Conservation (phyloP, 2,329 filamentous ascomycete genomes). For the Neodidymelliopsis sp. region DNA sequence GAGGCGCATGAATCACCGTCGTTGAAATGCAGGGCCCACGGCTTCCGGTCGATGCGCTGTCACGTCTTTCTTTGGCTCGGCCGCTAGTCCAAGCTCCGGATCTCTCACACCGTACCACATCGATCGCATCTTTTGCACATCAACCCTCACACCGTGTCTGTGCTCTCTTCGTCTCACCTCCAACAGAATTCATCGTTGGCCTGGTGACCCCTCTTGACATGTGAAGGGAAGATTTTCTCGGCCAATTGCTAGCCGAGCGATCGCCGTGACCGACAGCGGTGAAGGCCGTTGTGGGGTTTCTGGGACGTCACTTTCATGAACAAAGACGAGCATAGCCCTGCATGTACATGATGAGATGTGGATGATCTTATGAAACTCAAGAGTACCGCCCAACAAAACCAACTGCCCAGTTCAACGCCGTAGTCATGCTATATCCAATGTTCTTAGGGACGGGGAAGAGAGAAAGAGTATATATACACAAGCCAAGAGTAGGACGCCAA, state of each 20-base stretch:
- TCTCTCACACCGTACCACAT: no score
- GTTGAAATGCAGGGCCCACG: slow-evolving; percentile 9
- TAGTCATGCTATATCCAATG: slow-evolving; percentile 16
- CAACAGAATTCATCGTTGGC: slow-evolving; percentile 16
- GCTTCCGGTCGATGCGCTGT: slow-evolving; percentile 18
- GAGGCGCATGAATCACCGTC: slow-evolving; percentile 14
- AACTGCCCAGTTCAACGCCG: slow-evolving; percentile 11
- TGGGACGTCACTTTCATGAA: slow-evolving; percentile 5
- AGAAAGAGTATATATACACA: slow-evolving; percentile 10
- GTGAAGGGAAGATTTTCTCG: slow-evolving; percentile 11
- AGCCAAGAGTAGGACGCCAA: not conserved
- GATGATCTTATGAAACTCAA: slow-evolving; percentile 6
- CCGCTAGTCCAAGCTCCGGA: slow-evolving; percentile 13
- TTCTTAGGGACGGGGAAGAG: slow-evolving; percentile 3
- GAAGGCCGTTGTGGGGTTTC: slow-evolving; percentile 6
- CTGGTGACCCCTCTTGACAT: slow-evolving; percentile 16
- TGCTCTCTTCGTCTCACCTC: slow-evolving; percentile 1
- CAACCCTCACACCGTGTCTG: slow-evolving; percentile 11
- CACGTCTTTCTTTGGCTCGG: slow-evolving; percentile 3
- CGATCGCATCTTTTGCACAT: no score
- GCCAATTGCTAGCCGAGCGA: slow-evolving; percentile 15
- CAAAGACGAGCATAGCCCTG: slow-evolving; percentile 16
- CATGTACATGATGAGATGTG: not conserved
- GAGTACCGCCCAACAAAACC: slow-evolving; percentile 4
- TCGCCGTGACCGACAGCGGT: slow-evolving; percentile 10